Percentiles rank a stretch among this genome's conserved stretches.
Evolutionary conservation across 192 early-diverging fungal species (phyloP).

Genomic region (Coemansia sp.): DNA sequence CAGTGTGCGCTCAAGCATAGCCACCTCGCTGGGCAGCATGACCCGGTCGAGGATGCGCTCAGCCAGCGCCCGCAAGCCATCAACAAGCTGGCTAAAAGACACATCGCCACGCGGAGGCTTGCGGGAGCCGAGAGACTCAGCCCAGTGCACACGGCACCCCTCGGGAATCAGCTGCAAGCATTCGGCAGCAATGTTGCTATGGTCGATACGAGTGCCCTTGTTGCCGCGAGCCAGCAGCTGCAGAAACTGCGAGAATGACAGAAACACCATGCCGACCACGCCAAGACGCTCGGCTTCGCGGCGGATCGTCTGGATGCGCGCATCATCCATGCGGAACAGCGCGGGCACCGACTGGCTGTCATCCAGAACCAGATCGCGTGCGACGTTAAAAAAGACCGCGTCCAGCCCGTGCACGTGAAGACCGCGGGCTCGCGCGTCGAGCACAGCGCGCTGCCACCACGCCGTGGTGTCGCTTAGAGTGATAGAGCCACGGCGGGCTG

Average conservation of each 20-base stretch:
- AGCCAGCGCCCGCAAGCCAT: conserved; percentile 31
- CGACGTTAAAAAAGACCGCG: conserved; percentile 24
- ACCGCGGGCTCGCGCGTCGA: conserved; percentile 9
- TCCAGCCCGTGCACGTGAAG: conserved; percentile 14
- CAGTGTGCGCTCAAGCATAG: conserved; percentile 42
- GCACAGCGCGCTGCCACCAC: conserved; percentile 41
- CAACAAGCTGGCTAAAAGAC: conserved; percentile 28
- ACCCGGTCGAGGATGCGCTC: conserved; percentile 27
- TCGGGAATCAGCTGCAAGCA: conserved; percentile 46
- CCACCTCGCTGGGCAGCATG: conserved; percentile 17
- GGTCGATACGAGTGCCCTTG: conserved; percentile 25
- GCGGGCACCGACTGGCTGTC: conserved; percentile 30
- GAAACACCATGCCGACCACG: conserved; percentile 34
- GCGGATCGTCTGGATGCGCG: conserved; percentile 31
- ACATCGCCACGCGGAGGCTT: conserved; percentile 27
- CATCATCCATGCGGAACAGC: conserved; percentile 51
- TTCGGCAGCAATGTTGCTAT: conserved; percentile 32
- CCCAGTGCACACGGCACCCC: conserved; percentile 42
- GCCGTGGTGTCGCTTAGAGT: conserved; percentile 26
- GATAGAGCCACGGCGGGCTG: conserved; percentile 26
- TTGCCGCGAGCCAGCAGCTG: conserved; percentile 21
- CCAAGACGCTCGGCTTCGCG: conserved; percentile 45
- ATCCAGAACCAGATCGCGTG: conserved; percentile 45
- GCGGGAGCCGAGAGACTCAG: conserved; percentile 23
- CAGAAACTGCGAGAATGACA: conserved; percentile 47